phyloP scores from a whole-genome alignment of 2,329 filamentous ascomycete species.

The Paecilomyces fulvus region DNA sequence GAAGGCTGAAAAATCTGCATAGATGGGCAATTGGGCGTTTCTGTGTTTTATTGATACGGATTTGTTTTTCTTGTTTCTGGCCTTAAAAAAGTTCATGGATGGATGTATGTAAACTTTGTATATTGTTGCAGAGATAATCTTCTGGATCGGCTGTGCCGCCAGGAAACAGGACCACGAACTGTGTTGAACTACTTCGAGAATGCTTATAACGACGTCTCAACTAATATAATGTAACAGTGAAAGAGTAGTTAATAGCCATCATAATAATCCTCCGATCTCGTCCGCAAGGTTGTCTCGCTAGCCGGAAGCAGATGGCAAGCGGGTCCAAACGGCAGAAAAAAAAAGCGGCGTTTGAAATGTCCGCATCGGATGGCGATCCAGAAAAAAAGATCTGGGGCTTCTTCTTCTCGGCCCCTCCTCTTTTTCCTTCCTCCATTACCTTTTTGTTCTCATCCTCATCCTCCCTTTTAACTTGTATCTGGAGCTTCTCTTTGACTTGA shows the following conservation, averaged over 20 bases:
- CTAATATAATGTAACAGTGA: not conserved
- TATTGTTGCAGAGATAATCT: not conserved
- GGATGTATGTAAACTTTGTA: not conserved
- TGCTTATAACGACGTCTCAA: not conserved
- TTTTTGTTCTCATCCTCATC: constrained; percentile 3
- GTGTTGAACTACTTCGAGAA: too few species aligned
- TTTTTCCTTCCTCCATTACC: constrained; percentile 3
- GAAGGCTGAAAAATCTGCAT: constrained; percentile 18
- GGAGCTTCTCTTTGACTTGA: constrained; percentile 1
- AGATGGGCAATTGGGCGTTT: not conserved
- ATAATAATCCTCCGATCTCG: not conserved
- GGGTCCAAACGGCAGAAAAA: not conserved
- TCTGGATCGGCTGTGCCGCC: not conserved
- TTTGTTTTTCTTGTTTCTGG: not conserved
- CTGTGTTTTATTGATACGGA: not conserved
- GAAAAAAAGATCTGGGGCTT: not conserved
- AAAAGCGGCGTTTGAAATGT: not conserved
- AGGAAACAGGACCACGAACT: not conserved
- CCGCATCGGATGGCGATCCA: not conserved
- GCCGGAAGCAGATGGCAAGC: not conserved
- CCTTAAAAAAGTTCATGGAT: not conserved
- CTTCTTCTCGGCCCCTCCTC: not conserved
- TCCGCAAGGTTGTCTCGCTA: not conserved
- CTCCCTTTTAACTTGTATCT: not conserved
- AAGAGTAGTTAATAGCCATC: not conserved